Base-by-base conservation (phyloP, 371 early-diverging fungal genomes). In the Mortierella sp. region DNA sequence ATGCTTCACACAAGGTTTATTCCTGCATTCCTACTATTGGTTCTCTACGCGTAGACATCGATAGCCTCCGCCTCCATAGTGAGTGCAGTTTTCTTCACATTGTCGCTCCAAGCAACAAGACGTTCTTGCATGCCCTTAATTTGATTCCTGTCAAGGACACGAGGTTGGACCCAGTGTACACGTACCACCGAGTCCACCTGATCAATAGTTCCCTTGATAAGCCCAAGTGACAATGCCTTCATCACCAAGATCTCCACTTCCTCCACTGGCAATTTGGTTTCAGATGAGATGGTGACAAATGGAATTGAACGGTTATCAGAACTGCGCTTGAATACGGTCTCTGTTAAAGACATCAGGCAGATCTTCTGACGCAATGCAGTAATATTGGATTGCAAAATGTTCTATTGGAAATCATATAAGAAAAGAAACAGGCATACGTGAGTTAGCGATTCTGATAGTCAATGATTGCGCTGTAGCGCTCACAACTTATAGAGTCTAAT, bases 231-330 rank as follows among this genome's bases (percentile, higher is more conserved):
- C 71, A 99, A 84, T 2, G 97, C 98, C 87, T 96, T 96, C 99
- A 99, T 99, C 15, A 98, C 92, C 67, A 99, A 84, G 80, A 97
- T 97, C 86, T 99, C 99, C 28, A 98, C 97, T 83, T 93, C 95
- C 58, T 94, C 92, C n/a, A 89, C 70, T 2, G 95, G 91, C 63
- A 99, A 86, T 63, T 94, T 88, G 7, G 96, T 96, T 84, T 96
- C 97, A 11, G 92, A 88, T 9, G 97, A 94, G 69, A 99, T 94
- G n/a, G 86, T 92, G 15, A 83, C 82, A 85, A 99, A 98, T 5
- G 95, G 86, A 62, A 98, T 91, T 1, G 86, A 84, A n/a, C 97
- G 91, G 75, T 91, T 88, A 55, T 95, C 95, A 22, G 94, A 93
- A 64, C 87, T 90, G 38, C 96, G 92, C 83, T 92, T 93, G 85